These are phyloP conservation scores for Mycotypha africana DNA, from an alignment of 371 early-diverging fungal species.

Conservation along the genomic window DNA sequence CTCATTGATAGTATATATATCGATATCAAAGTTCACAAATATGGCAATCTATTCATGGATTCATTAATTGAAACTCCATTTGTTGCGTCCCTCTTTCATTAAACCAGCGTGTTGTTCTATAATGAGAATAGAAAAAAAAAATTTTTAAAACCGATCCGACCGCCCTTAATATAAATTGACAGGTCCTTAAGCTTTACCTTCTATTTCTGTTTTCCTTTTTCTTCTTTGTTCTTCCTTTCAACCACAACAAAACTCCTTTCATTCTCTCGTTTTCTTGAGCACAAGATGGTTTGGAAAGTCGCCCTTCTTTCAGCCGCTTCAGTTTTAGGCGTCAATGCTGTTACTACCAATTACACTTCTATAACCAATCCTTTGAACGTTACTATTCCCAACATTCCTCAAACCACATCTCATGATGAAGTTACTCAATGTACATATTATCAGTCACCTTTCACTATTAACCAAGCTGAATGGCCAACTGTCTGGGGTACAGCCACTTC, in stretches of 20 bases:
- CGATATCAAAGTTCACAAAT: no score
- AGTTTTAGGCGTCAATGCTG: constrained; percentile 11
- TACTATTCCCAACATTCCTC: constrained; percentile 11
- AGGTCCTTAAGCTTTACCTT: neutral
- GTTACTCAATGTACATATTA: constrained; percentile 13
- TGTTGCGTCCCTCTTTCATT: neutral
- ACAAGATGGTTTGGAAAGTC: constrained; percentile 23
- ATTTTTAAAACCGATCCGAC: neutral
- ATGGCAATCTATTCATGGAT: no score
- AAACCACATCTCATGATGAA: constrained; percentile 16
- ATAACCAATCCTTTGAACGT: constrained; percentile 16
- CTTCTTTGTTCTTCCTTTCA: constrained; percentile 2
- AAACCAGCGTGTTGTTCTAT: no score
- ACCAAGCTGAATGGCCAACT: constrained; percentile 39
- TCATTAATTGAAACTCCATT: neutral
- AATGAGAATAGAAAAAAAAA: no score
- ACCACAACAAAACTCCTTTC: neutral
- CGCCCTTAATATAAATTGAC: neutral
- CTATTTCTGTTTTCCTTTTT: constrained; percentile 2
- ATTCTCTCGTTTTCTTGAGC: no score
- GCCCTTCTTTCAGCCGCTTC: constrained; percentile 9
- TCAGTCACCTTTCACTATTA: constrained; percentile 23
- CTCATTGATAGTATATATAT: neutral
- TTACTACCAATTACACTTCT: constrained; percentile 12
- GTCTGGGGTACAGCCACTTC: constrained; percentile 43